Evolutionary conservation across 179 eudicot species (phyloP), one percentile per base, ranked within the genome.

Genomic region (Heliamphora pulchella): DNA sequence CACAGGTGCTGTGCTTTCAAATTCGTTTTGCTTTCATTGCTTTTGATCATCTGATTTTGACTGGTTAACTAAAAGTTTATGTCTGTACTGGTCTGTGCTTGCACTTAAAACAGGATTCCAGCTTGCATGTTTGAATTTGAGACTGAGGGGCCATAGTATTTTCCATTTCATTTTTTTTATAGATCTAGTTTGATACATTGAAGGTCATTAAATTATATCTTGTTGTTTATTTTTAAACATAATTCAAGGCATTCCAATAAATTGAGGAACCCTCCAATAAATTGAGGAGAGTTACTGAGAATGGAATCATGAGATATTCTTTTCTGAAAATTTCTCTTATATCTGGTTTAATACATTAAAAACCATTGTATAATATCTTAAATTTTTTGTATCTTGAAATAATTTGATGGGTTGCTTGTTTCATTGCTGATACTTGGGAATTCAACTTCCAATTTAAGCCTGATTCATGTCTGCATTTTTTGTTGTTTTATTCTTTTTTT

Each of bases 361-460:
- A 31, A 31, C 31, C 31, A 31, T 31, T 31, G 31, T 31, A 31
- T 31, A n/a, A n/a, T n/a, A n/a, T n/a, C n/a, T n/a, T n/a, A n/a
- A n/a, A n/a, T n/a, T n/a, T n/a, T 31, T 31, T 31, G 31, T 31
- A 31, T 31, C 31, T 31, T 31, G 31, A 41, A 8, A 13, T 20
- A 63, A 47, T 39, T 48, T 50, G 17, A 51, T 72, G 14, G 61
- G 17, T 50, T 51, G 54, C 76, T 72, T 72, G 76, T 72, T 71
- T 51, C 47, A 6, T 39, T 51, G 77, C 47, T 13, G 50, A 67
- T 31, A 31, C 31, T 31, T 31, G 31, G 31, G 31, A 31, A 31
- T 31, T 31, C 31, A 31, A 31, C 31, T 31, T 31, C 31, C 31
- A 31, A 31, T 31, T 31, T 31, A 41, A 14, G 5, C 71, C 41